Base-by-base conservation (phyloP, 805 yeast genomes). In the Saccharomycopsis malanga region DNA sequence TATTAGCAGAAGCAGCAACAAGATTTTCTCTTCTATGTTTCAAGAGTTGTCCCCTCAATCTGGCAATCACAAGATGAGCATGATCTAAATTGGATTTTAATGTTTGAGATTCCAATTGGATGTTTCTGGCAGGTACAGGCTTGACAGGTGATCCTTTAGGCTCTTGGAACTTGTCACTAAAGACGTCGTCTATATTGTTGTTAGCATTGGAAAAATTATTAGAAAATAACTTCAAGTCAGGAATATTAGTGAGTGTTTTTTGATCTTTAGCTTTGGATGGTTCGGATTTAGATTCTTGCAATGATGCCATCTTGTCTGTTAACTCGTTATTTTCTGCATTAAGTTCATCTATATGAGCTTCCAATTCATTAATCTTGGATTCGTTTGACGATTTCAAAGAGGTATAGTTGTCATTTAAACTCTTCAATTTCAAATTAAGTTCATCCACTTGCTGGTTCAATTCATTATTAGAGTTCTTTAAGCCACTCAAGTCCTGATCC, bases 251-350 rank as follows among this genome's bases (percentile, higher is more conserved):
- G 18, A 32, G 17, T 9, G 36, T 32, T n/a, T 32, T 32, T 9
- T 7, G 3, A 45, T 5, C 39, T 20, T 9, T 7, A 37, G 4
- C 15, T 10, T 32, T 24, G 2, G 36, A 41, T 10, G 29, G 22
- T n/a, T 20, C 27, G 7, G 21, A 23, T 41, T 30, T 30, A 17
- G 34, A 27, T 36, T 39, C 25, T 24, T 42, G 25, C 32, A 44
- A 46, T 14, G 10, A 5, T 1, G 45, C 57, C 57, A 66, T 54
- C 60, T 71, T 67, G 52, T 66, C 60, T 56, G 72, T 76, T 46
- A 82, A 65, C 20, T 68, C 67, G 53, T 80, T 84, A 61, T 83
- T 83, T 57, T 81, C 88, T 56, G 81, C 83, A 58, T 83, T 83
- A 51, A 83, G 64, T 41, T 76, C 81, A 27, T 71, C 72, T 40